Conservation (phyloP, 495 filamentous ascomycete genomes). For the Darksidea phi region DNA sequence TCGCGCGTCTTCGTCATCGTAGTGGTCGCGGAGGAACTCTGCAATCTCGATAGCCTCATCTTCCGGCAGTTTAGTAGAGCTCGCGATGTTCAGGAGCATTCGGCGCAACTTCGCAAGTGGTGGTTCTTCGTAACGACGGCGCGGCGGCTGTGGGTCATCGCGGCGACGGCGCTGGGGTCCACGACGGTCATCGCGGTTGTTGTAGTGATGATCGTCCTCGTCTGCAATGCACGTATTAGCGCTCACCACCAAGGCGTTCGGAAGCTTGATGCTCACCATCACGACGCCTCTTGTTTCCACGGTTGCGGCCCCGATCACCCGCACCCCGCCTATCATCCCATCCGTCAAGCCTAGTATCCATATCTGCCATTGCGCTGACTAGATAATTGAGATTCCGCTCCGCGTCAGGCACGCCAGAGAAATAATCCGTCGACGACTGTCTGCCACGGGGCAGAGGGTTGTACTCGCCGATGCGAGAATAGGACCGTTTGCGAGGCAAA, state of each 20-base stretch:
- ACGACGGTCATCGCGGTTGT: slow-evolving; percentile 51
- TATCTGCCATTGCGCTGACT: not conserved
- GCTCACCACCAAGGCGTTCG: not conserved
- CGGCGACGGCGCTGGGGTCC: slow-evolving; percentile 63
- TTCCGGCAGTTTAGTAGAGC: slow-evolving; percentile 46
- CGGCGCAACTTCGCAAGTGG: slow-evolving; percentile 71
- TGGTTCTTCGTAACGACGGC: slow-evolving; percentile 65
- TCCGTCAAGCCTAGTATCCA: not conserved
- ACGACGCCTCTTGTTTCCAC: slow-evolving; percentile 54
- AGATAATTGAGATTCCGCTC: not conserved
- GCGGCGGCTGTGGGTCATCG: not conserved
- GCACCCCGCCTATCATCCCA: slow-evolving; percentile 44
- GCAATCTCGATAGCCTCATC: slow-evolving; percentile 78
- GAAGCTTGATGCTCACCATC: slow-evolving; percentile 48
- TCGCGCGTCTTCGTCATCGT: slow-evolving; percentile 73
- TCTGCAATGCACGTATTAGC: slow-evolving; percentile 12
- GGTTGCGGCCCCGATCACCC: not conserved
- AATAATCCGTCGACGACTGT: no score
- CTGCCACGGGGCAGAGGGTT: no score
- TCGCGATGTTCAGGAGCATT: slow-evolving; percentile 78
- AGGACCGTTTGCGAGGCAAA: not conserved
- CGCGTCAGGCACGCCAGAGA: not conserved
- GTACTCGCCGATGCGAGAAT: not conserved
- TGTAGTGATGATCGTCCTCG: slow-evolving; percentile 70
- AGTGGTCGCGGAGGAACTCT: slow-evolving; percentile 71